A percentile compares a stretch with the other conserved stretches of the same genome.
phyloP scores from a whole-genome alignment of 306 rosid species.

The Prosopis cineraria region DNA sequence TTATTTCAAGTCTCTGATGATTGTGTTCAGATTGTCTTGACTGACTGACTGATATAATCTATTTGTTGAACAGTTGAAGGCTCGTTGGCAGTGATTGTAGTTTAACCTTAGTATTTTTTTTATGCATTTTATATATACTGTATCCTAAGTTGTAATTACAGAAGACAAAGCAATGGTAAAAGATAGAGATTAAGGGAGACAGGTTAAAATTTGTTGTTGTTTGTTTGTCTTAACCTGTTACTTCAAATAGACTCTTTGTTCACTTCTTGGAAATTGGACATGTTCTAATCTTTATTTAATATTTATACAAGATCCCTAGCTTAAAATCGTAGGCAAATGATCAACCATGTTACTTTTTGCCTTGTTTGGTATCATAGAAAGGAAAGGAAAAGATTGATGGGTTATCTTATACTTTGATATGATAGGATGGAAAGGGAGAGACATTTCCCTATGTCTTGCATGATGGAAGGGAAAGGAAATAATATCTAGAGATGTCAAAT shows the following conservation, averaged over 20 bases:
- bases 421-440: background rate
- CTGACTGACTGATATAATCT: conserved; percentile 15
- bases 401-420: background rate
- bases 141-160: background rate
- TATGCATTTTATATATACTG: background rate
- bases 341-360: background rate
- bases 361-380: background rate
- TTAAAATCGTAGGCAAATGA: background rate
- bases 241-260: background rate
- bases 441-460: background rate
- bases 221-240: background rate
- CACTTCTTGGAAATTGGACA: background rate
- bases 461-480: background rate
- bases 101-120: conserved; percentile 14
- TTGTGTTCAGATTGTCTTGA: conserved; percentile 7
- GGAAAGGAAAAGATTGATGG: background rate
- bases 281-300: background rate
- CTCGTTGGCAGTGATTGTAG: conserved; percentile 10
- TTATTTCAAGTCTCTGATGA: conserved; percentile 1
- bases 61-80: conserved; percentile 15
- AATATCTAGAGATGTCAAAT: background rate
- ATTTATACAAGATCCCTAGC: background rate
- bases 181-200: background rate
- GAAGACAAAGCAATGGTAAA: background rate
- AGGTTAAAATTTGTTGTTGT: background rate